Conservation (phyloP, 1,139 yeast species). For the Zygoascus meyerae region DNA sequence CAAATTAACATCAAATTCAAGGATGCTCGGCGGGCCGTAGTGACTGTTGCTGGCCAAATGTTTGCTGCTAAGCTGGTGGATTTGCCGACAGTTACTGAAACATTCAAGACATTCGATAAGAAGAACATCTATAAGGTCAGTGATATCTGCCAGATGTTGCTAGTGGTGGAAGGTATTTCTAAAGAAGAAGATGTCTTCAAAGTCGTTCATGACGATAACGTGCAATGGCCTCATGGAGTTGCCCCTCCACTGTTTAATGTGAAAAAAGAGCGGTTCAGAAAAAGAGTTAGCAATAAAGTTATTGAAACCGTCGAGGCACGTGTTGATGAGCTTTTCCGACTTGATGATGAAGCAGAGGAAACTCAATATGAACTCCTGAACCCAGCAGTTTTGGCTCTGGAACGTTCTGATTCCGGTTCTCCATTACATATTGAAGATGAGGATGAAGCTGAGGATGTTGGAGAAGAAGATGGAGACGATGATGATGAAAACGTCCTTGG, state of each 20-base stretch:
- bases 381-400: constrained; percentile 27
- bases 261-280: constrained; percentile 49
- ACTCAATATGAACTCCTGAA: constrained; percentile 74
- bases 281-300: constrained; percentile 44
- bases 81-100: constrained; percentile 82
- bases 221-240: constrained; percentile 64
- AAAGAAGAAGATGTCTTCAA: constrained; percentile 48
- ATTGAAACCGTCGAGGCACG: constrained; percentile 64
- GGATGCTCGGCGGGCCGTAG: constrained; percentile 72
- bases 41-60: constrained; percentile 46
- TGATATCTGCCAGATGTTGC: constrained; percentile 79
- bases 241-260: constrained; percentile 67
- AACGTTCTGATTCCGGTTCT: constrained; percentile 16
- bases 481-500: constrained; percentile 38
- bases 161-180: constrained; percentile 62
- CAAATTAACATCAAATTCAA: constrained; percentile 75
- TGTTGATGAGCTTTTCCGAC: constrained; percentile 67
- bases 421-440: constrained; percentile 19
- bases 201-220: constrained; percentile 18
- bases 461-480: constrained; percentile 23
- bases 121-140: constrained; percentile 83
- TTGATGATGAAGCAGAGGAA: constrained; percentile 82
- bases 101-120: constrained; percentile 82
- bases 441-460: constrained; percentile 27
- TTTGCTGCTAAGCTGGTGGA: constrained; percentile 87